Evolutionary conservation across 2,329 filamentous ascomycete species (phyloP), one percentile per base, ranked within the genome.

Genomic region (Apiospora arundinis): DNA sequence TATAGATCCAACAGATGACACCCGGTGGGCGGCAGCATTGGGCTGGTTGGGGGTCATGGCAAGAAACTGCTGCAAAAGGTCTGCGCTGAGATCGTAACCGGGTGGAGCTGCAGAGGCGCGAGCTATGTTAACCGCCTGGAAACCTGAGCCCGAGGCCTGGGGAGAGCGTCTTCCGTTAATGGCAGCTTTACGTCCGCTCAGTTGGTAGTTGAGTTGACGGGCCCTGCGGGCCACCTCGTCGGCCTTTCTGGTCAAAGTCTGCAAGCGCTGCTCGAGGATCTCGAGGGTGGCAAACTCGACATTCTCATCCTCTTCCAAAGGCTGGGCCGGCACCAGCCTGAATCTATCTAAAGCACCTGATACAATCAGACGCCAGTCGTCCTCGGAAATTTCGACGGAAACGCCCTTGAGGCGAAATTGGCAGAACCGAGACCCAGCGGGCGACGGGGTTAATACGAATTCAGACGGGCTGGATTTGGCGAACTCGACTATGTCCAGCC

Each of bases 401-500:
- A 92, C 88, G 73, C 95, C 93, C 78, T 95, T 95, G 74, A 94
- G 91, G 78, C 91, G 90, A 80, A 97, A 96, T 74, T 94, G 93
- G 78, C 94, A 97, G 69, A 92, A 90, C 66, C 92, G 89, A 69
- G 89, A 84, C 25, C 92, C 92, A 74, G 93, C 92, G 63, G 89
- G 86, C 73, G 89, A 88, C 71, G 92, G 90, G 70, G 90, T 90
- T 69, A 97, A 83, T 45, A 90, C 88, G 81, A 97, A 96, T 70
- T 95, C 93, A 74, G 90, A 88, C 0, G 94, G 93, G 74, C 94
- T 95, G 74, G 90, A 90, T 78, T 92, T 93, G 74, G 94, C 93
- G 82, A 95, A 96, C 74, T 93, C 91, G 75, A 97, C 92, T 69
- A 97, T 91, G 77, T 97, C 94, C 49, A 96, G 85, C 94, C 94